Conservation (phyloP, 208 protist genomes). For the Leishmania turanica region DNA sequence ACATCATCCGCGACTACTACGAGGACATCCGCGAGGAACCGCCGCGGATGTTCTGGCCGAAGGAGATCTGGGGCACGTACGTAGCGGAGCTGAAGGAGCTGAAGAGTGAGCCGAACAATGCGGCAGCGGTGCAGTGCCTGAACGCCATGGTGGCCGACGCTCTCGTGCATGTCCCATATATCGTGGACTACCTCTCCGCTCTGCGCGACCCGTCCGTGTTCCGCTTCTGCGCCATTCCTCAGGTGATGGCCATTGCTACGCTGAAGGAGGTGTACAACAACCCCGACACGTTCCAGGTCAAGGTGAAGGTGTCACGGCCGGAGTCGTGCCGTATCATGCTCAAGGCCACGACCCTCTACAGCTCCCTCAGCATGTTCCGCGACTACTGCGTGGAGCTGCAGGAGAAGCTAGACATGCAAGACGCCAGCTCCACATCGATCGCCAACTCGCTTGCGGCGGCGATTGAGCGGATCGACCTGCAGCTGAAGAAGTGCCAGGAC, state of each 20-base stretch:
- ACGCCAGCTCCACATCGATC: constrained; percentile 37
- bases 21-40: constrained; percentile 94
- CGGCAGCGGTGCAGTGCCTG: constrained; percentile 84
- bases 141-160: constrained; percentile 96
- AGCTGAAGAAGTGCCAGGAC: constrained; percentile 29
- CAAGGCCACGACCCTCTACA: constrained; percentile 41
- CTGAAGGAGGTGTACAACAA: constrained; percentile 95
- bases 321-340: constrained; percentile 68
- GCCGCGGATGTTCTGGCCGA: constrained; percentile 95
- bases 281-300: constrained; percentile 85
- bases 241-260: constrained; percentile 97
- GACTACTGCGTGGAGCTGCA: constrained; percentile 45
- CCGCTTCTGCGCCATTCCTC: constrained; percentile 97
- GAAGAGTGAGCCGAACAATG: constrained; percentile 40
- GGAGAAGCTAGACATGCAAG: constrained; percentile 30
- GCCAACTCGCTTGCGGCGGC: constrained; percentile 25
- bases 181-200: constrained; percentile 86
- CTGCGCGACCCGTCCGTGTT: constrained; percentile 89
- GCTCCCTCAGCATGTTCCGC: constrained; percentile 39
- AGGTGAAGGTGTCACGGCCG: constrained; percentile 94
- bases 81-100: constrained; percentile 71
- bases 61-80: constrained; percentile 87
- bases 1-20: constrained; percentile 98
- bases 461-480: constrained; percentile 29
- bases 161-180: constrained; percentile 86